phyloP scores from a whole-genome alignment of 257 asterid genomes.

The Ehretia macrophylla region DNA sequence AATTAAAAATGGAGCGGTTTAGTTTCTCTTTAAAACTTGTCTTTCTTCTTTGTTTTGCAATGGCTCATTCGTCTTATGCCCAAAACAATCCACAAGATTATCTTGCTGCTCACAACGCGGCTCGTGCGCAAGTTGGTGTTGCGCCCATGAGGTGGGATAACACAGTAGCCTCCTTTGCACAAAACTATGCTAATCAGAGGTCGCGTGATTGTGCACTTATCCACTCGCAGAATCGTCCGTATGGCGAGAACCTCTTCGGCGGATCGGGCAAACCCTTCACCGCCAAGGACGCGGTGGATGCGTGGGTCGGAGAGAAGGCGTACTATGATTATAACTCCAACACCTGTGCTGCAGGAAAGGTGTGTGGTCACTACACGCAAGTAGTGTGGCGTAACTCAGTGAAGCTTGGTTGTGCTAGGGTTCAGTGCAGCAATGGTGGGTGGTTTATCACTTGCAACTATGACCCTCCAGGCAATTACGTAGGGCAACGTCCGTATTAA shows the following conservation, averaged over 20 bases:
- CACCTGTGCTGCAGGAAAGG: constrained; percentile 20
- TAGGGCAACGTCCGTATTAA: constrained; percentile 2
- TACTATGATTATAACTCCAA: constrained; percentile 28
- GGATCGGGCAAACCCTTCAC: constrained; percentile 7
- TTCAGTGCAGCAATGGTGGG: background rate
- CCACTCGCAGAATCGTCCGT: background rate
- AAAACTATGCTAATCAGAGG: constrained; percentile 24
- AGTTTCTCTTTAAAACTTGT: too few relatives aligned
- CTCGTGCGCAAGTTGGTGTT: constrained; percentile 33
- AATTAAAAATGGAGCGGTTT: too few relatives aligned
- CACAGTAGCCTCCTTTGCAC: constrained; percentile 35
- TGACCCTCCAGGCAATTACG: constrained; percentile 16
- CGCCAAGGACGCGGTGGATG: constrained; percentile 21
- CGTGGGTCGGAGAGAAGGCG: constrained; percentile 37
- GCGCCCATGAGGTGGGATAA: constrained; percentile 37
- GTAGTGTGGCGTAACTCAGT: constrained; percentile 17
- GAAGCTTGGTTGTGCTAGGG: constrained; percentile 22
- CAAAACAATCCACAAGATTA: constrained; percentile 20
- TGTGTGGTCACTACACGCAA: constrained; percentile 20
- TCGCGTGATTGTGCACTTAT: constrained; percentile 26
- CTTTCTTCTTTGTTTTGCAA: background rate
- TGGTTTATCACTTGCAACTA: constrained; percentile 17
- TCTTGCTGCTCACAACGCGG: constrained; percentile 31
- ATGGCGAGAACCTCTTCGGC: background rate
- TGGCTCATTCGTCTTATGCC: background rate